Base-by-base conservation (phyloP, 2,329 filamentous ascomycete genomes). In the Trichoderma citrinoviride region DNA sequence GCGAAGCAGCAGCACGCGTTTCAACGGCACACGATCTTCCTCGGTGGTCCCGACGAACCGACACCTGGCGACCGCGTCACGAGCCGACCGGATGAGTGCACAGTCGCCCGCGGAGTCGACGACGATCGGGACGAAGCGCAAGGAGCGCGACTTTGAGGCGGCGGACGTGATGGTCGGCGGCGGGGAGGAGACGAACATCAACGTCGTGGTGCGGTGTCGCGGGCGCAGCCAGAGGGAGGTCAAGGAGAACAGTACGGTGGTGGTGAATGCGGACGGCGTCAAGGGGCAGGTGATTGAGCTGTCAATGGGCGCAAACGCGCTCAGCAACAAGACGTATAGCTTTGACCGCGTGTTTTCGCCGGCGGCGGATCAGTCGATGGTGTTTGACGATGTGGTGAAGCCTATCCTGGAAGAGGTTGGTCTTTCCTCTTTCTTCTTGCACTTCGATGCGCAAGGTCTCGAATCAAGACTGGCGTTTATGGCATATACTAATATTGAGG, bases 271-370 rank as follows among this genome's bases (percentile, higher is more conserved):
- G 3, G 91, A 95, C 70, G 93, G 92, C n/a, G 88, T 92, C 67
- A 94, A 91, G 77, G 93, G 93, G 50, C 92, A 90, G 73, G 85
- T 84, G 44, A 87, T 99, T 27, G 90, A 96, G 70, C 78, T 99
- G 54, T 93, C 90, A 3, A 97, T 98, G 92, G 95, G 94, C 1
- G 89, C 93, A 0, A 96, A 89, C 77, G 91, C 95, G 40, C 79
- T 98, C 65, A 96, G 90, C 81, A 97, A 99, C 79, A 98, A 98
- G 80, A 91, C 92, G 0, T 99, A 99, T 76, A 89, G 90, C 69
- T 99, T 99, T 75, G 95, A 99, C 78, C 95, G 94, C 74, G 95
- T 98, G 69, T 99, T 97, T 73, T 97, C 95, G 1, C 91, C 91
- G 0, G 95, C 94, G 0, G 94, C 95, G 1, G 95, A 98, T 73